Percentiles rank a stretch among this genome's conserved stretches.
Conservation (phyloP, 208 protist genomes). For the Wallacemonas sp. region DNA sequence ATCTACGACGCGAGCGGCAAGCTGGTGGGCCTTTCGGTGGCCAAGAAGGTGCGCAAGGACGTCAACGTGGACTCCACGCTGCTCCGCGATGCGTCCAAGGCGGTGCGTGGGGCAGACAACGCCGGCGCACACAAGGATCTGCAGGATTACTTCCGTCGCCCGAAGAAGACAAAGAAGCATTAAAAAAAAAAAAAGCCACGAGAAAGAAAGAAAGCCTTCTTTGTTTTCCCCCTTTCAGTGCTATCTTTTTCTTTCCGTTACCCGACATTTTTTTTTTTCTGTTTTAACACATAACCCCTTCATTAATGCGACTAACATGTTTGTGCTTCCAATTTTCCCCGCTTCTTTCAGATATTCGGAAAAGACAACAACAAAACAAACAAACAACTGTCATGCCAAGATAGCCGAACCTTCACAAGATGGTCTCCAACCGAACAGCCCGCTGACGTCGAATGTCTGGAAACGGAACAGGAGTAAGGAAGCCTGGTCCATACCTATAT, state of each 20-base stretch:
- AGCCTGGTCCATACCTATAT: too few species aligned
- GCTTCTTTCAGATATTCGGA: background rate
- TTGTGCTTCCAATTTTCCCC: constrained; percentile 15
- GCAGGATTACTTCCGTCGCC: constrained; percentile 76
- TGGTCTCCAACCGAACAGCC: too few species aligned
- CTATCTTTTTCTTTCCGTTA: constrained; percentile 2
- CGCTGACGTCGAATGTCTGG: too few species aligned
- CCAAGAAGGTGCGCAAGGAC: constrained; percentile 41
- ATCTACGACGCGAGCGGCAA: constrained; percentile 68
- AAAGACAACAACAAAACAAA: too few species aligned
- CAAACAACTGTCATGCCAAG: too few species aligned
- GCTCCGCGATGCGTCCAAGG: constrained; percentile 62
- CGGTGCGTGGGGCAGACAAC: constrained; percentile 37
- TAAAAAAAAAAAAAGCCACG: too few species aligned
- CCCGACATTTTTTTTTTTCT: background rate
- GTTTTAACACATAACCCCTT: background rate
- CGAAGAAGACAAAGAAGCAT: constrained; percentile 47
- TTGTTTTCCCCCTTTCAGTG: too few species aligned
- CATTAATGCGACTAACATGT: constrained; percentile 1
- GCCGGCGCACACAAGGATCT: constrained; percentile 37
- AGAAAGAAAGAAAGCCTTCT: too few species aligned
- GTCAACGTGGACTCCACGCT: constrained; percentile 78
- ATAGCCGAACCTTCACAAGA: too few species aligned
- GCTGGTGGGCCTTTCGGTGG: constrained; percentile 75
- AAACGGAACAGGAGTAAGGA: too few species aligned